phyloP scores from a whole-genome alignment of 257 asterid genomes.

The Capsicum rhomboideum region DNA sequence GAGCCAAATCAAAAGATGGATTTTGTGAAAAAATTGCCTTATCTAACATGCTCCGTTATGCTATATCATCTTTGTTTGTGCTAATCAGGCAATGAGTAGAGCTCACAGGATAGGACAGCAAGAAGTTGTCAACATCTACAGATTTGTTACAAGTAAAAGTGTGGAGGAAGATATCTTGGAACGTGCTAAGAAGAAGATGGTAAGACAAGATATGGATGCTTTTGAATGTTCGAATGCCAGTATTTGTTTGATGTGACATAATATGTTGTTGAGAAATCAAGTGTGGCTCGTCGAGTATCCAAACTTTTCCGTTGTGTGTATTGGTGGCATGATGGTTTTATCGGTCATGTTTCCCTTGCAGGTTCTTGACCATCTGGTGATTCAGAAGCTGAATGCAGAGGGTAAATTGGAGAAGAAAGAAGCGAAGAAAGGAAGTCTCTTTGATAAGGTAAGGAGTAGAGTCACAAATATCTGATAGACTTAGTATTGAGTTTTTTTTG shows the following conservation, averaged over 20 bases:
- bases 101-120: slow-evolving; percentile 99
- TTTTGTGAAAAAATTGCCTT: neutral
- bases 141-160: slow-evolving; percentile 98
- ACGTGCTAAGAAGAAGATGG: slow-evolving; percentile 99
- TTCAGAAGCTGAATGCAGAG: slow-evolving; percentile 93
- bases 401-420: slow-evolving; percentile 98
- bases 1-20: neutral
- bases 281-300: neutral
- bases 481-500: neutral
- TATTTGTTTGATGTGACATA: neutral
- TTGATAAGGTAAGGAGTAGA: slow-evolving; percentile 70
- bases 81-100: slow-evolving; percentile 92
- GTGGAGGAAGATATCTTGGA: slow-evolving; percentile 99
- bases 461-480: neutral
- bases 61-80: neutral
- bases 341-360: slow-evolving; percentile 11
- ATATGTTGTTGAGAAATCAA: neutral
- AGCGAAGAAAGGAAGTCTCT: slow-evolving; percentile 72
- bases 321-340: neutral
- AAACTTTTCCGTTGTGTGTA: neutral
- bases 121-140: slow-evolving; percentile 93
- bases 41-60: neutral
- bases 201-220: slow-evolving; percentile 14
- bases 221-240: neutral
- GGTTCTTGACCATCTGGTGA: slow-evolving; percentile 99